A percentile compares a stretch with the other conserved stretches of the same genome.
Conservation (phyloP, 768 basidiomycete species). For the Naganishia randhawae region DNA sequence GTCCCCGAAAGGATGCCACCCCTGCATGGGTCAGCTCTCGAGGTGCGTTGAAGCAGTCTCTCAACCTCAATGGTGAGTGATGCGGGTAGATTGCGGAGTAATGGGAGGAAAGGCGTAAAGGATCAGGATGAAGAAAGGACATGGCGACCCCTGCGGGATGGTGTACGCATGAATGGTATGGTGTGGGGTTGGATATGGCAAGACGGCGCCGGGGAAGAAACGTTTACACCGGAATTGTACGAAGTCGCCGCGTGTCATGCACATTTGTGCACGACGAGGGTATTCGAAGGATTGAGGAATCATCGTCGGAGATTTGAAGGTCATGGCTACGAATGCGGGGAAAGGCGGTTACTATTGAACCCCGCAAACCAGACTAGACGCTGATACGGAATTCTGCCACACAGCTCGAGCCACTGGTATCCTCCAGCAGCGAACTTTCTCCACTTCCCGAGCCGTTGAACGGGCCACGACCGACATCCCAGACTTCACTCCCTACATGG, state of each 20-base stretch:
- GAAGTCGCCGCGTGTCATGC: too few relatives aligned
- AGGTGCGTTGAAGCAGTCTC: constrained; percentile 34
- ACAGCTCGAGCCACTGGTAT: constrained; percentile 59
- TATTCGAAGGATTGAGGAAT: too few relatives aligned
- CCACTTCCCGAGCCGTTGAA: constrained; percentile 58
- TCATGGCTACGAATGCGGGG: too few relatives aligned
- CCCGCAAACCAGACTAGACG: neutral
- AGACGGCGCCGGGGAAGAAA: too few relatives aligned
- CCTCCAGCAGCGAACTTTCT: constrained; percentile 68
- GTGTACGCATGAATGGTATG: too few relatives aligned
- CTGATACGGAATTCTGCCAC: neutral
- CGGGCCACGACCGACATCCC: constrained; percentile 74
- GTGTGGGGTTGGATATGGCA: too few relatives aligned
- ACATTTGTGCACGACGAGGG: too few relatives aligned
- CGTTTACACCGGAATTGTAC: too few relatives aligned
- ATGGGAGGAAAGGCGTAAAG: neutral
- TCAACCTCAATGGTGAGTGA: constrained; percentile 38
- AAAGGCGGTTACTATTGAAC: too few relatives aligned
- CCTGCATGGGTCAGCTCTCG: constrained; percentile 32
- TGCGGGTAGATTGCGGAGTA: neutral
- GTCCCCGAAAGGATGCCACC: constrained; percentile 43
- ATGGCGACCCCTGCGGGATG: neutral
- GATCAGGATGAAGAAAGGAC: neutral
- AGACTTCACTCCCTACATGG: constrained; percentile 78
- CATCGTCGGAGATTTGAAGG: too few relatives aligned